These are phyloP conservation scores for Primulina huaijiensis DNA, from an alignment of 257 asterid genomes.

Conservation along the genomic window DNA sequence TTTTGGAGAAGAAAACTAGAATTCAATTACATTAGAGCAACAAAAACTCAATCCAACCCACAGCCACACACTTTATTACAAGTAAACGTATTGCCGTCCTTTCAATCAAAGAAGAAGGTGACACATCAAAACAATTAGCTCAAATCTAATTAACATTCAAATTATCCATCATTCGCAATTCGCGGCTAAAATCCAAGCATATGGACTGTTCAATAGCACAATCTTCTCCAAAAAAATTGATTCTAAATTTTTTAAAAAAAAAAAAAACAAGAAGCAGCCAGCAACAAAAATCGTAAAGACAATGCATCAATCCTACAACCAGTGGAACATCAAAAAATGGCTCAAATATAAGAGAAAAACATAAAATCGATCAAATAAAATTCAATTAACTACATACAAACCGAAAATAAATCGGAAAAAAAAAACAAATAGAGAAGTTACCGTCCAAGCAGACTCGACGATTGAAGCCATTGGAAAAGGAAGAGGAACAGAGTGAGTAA, in stretches of 20 bases:
- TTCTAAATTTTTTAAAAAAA: neutral
- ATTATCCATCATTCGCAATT: neutral
- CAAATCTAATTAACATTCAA: constrained; percentile 14
- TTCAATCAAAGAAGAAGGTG: constrained; percentile 18
- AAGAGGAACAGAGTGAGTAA: constrained; percentile 14
- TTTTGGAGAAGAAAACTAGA: neutral
- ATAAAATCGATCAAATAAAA: neutral
- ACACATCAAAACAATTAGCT: neutral
- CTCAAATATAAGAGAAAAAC: neutral
- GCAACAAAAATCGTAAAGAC: neutral
- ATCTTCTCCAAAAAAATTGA: neutral
- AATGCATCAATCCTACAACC: neutral
- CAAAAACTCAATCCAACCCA: constrained; percentile 12
- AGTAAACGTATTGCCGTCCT: constrained; percentile 2
- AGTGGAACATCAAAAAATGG: neutral
- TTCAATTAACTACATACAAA: too few relatives aligned
- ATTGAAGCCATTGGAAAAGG: constrained; percentile 39
- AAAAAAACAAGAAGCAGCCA: neutral
- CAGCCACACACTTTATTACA: constrained; percentile 7
- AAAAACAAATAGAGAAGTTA: constrained; percentile 19
- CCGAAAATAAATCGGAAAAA: neutral
- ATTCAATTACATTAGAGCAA: constrained; percentile 1
- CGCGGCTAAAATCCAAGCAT: neutral
- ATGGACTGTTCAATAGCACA: constrained; percentile 4
- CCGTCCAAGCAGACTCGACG: constrained; percentile 47